Percentiles rank a stretch among this genome's conserved stretches.
Conservation (phyloP, 1,284 basidiomycete species). For the Schizophyllum commune region DNA sequence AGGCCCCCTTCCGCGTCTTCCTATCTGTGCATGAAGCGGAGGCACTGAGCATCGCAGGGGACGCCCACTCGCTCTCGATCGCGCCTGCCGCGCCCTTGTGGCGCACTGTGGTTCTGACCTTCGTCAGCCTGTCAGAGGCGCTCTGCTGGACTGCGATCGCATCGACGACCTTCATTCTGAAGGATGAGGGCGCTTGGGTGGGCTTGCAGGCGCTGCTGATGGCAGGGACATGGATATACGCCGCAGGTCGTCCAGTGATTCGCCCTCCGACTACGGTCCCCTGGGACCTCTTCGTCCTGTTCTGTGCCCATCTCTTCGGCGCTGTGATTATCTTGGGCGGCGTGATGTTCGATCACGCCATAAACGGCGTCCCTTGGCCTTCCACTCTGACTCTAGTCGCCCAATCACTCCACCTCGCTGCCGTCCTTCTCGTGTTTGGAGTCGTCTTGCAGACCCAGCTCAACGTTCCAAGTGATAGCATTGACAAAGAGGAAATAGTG, state of each 20-base stretch:
- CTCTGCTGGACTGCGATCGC: conserved; percentile 4
- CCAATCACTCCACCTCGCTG: conserved; percentile 35
- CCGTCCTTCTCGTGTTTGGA: conserved; percentile 30
- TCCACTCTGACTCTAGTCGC: conserved; percentile 18
- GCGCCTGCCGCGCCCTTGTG: neutral
- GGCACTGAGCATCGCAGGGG: conserved; percentile 16
- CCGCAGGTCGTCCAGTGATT: conserved; percentile 32
- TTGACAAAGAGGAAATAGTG: conserved; percentile 45
- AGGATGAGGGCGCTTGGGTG: conserved; percentile 8
- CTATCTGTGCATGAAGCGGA: conserved; percentile 50
- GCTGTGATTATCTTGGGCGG: conserved; percentile 40
- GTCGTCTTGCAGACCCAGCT: conserved; percentile 52
- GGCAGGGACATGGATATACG: conserved; percentile 51
- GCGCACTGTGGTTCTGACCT: conserved; percentile 5
- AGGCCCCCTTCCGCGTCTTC: conserved; percentile 35
- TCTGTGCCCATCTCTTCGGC: conserved; percentile 29
- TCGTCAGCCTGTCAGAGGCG: conserved; percentile 4
- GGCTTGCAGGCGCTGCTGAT: conserved; percentile 30
- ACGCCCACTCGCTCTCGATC: neutral
- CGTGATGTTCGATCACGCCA: conserved; percentile 36
- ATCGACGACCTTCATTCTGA: conserved; percentile 4
- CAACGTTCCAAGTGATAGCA: conserved; percentile 39
- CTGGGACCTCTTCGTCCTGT: conserved; percentile 33
- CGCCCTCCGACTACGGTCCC: conserved; percentile 34
- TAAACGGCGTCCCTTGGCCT: conserved; percentile 31